Percentiles rank a stretch among this genome's conserved stretches.
Evolutionary conservation across 2,329 filamentous ascomycete species (phyloP).

Genomic region (Dothidotthia symphoricarpi): DNA sequence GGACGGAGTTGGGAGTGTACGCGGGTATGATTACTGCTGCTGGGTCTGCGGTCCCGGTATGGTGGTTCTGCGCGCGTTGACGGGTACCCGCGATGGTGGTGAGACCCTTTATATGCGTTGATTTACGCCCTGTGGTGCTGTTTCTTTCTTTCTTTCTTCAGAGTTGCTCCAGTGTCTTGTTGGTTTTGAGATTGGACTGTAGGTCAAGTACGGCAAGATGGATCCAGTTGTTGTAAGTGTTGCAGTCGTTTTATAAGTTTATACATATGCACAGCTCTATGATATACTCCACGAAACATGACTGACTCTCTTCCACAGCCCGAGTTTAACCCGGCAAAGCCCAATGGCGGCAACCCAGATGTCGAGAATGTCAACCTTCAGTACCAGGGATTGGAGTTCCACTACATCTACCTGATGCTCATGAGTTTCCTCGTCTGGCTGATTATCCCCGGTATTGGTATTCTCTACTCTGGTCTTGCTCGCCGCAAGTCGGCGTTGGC

Average conservation of each 20-base stretch:
- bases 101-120: slow-evolving; percentile 21
- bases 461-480: slow-evolving; percentile 63
- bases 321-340: slow-evolving; percentile 43
- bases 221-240: slow-evolving; percentile 19
- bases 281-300: neutral
- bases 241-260: neutral
- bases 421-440: slow-evolving; percentile 63
- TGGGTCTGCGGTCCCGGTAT: slow-evolving; percentile 7
- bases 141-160: neutral
- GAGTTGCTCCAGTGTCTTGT: neutral
- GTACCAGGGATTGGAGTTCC: slow-evolving; percentile 59
- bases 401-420: slow-evolving; percentile 60
- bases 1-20: slow-evolving; percentile 17
- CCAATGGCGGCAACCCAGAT: slow-evolving; percentile 56
- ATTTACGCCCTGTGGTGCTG: slow-evolving; percentile 10
- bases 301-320: slow-evolving; percentile 28
- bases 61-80: slow-evolving; percentile 10
- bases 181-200: neutral
- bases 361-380: slow-evolving; percentile 58
- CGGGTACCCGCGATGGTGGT: slow-evolving; percentile 3
- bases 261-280: neutral
- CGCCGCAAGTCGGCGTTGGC: slow-evolving; percentile 62
- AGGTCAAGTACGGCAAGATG: slow-evolving; percentile 12
- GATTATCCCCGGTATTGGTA: slow-evolving; percentile 65
- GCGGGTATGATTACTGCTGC: slow-evolving; percentile 14